These are phyloP conservation scores for Saprolegnia diclina DNA, from an alignment of 352 stramenopile genomes.

Conservation along the genomic window DNA sequence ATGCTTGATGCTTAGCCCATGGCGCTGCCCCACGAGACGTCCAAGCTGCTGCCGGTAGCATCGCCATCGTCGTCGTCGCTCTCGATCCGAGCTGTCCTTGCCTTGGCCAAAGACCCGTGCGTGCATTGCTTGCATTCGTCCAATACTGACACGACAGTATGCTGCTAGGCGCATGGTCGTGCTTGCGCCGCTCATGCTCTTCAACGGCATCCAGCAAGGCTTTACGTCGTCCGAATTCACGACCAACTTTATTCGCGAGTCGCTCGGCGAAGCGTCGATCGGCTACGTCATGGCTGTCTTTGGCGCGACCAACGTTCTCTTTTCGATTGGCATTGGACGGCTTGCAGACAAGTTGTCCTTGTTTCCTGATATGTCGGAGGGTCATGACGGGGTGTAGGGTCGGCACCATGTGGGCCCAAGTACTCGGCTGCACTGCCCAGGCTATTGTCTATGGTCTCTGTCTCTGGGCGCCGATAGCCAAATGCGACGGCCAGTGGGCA, in stretches of 20 bases:
- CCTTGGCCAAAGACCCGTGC: conserved; percentile 12
- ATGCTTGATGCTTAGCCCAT: too few relatives aligned
- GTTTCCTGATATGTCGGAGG: not conserved
- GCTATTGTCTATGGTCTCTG: not conserved
- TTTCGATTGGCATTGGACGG: conserved; percentile 4
- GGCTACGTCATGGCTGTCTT: conserved; percentile 26
- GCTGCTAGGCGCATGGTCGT: conserved; percentile 12
- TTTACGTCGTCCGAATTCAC: conserved; percentile 25
- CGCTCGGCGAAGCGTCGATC: conserved; percentile 14
- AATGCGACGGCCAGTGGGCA: conserved; percentile 22
- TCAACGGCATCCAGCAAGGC: conserved; percentile 23
- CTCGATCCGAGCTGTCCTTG: conserved; percentile 4
- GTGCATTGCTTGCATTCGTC: not conserved
- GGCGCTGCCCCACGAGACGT: too few relatives aligned
- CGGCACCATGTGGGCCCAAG: not conserved
- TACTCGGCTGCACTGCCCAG: not conserved
- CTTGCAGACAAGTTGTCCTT: conserved; percentile 16
- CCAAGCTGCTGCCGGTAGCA: not conserved
- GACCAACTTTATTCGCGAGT: conserved; percentile 23
- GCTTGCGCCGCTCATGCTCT: conserved; percentile 10
- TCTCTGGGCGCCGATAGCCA: not conserved
- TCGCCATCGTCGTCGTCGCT: not conserved
- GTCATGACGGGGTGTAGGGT: not conserved
- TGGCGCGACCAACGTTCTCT: conserved; percentile 9
- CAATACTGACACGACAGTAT: too few relatives aligned